Evolutionary conservation across 2,329 filamentous ascomycete species (phyloP).

Genomic region (Xylariaceae sp.): DNA sequence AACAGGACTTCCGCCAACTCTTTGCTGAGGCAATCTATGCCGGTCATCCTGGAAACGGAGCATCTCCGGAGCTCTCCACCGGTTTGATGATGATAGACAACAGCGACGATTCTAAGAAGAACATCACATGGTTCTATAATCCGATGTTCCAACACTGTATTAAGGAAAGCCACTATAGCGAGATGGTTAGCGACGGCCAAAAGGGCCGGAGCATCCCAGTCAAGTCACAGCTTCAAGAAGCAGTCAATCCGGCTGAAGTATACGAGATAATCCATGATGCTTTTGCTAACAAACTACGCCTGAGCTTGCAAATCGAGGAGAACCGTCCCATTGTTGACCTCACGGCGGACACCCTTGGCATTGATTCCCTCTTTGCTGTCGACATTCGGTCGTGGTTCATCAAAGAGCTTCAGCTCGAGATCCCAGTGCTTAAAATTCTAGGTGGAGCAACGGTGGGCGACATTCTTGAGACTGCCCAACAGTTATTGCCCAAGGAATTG

Average conservation of each 20-base stretch:
- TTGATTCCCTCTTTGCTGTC: conserved; percentile 34
- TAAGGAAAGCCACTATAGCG: background rate
- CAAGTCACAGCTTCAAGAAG: conserved; percentile 8
- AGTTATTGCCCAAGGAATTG: conserved; percentile 4
- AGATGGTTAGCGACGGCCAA: too few relatives aligned
- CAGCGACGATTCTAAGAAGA: conserved; percentile 1
- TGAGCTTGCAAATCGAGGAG: conserved; percentile 4
- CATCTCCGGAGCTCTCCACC: conserved; percentile 10
- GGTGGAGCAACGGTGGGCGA: conserved; percentile 17
- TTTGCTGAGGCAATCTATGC: conserved; percentile 23
- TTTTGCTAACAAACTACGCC: conserved; percentile 11
- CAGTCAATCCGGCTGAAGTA: background rate
- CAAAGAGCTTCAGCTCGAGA: conserved; percentile 41
- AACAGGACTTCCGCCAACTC: conserved; percentile 20
- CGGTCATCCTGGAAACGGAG: conserved; percentile 2
- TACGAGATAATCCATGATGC: conserved; percentile 13
- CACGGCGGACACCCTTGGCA: conserved; percentile 14
- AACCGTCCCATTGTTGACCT: conserved; percentile 20
- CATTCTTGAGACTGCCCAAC: conserved; percentile 1
- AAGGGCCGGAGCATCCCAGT: background rate
- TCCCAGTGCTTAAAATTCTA: conserved; percentile 42
- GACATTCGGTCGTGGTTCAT: conserved; percentile 46
- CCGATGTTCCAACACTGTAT: conserved; percentile 10
- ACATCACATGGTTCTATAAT: conserved; percentile 7
- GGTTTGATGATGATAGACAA: conserved; percentile 8